These are phyloP conservation scores for Trichoderma polysporum DNA, from an alignment of 2,329 filamentous ascomycete genomes.

Conservation along the genomic window DNA sequence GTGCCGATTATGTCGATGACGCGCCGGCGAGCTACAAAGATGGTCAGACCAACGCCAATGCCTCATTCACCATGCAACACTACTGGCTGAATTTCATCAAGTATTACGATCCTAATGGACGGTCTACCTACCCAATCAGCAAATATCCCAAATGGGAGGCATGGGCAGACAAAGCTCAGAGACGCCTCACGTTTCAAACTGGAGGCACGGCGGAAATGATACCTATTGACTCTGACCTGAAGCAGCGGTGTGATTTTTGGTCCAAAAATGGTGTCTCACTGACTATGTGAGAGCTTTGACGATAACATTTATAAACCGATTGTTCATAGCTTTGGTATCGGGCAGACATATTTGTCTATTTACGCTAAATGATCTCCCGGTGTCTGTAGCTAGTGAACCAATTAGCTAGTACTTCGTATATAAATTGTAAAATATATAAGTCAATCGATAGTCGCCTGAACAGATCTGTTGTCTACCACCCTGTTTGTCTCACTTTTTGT, in stretches of 20 bases:
- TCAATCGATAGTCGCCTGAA: not conserved
- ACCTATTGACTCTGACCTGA: constrained; percentile 28
- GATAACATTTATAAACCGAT: not conserved
- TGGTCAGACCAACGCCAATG: constrained; percentile 52
- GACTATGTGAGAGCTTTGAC: constrained; percentile 23
- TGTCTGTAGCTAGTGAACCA: not conserved
- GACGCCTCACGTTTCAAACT: constrained; percentile 43
- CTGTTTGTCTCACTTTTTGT: not conserved
- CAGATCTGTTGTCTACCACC: not conserved
- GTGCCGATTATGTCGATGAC: constrained; percentile 53
- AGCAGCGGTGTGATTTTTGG: constrained; percentile 32
- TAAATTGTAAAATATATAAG: not conserved
- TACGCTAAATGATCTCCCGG: not conserved
- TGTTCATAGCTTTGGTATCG: not conserved
- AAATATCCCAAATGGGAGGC: constrained; percentile 35
- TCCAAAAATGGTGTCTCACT: constrained; percentile 24
- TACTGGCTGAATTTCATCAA: constrained; percentile 77
- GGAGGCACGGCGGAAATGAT: constrained; percentile 43
- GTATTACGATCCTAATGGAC: constrained; percentile 61
- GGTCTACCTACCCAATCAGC: not conserved
- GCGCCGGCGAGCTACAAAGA: constrained; percentile 57
- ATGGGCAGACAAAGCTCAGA: constrained; percentile 37
- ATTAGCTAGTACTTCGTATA: not conserved
- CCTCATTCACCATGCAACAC: constrained; percentile 61
- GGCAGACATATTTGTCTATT: not conserved